Evolutionary conservation across 208 protist genomes (phyloP).

Genomic region (Strigomonas culicis): DNA sequence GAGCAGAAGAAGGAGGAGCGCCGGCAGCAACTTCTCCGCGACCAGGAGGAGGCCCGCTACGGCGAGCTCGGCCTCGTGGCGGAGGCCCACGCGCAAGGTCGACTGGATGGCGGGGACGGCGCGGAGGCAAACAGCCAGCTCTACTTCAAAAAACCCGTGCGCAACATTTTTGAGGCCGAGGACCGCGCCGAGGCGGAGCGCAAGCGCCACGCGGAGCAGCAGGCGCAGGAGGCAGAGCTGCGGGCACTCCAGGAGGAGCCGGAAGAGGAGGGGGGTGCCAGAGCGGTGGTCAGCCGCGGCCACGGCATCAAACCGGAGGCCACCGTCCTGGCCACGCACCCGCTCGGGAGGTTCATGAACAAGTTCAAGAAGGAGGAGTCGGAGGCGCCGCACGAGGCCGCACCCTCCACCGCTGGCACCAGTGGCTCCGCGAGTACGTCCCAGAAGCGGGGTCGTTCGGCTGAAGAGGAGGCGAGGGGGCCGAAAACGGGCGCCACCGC

Average conservation of each 20-base stretch:
- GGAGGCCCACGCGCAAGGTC: no score
- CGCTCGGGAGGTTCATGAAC: slow-evolving; percentile 16
- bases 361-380: slow-evolving; percentile 32
- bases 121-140: neutral
- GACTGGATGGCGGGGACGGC: no score
- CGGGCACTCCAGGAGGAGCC: neutral
- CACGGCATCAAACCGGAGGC: neutral
- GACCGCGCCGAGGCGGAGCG: slow-evolving; percentile 9
- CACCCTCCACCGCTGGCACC: neutral
- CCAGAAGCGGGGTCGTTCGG: no score
- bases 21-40: slow-evolving; percentile 40
- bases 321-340: neutral
- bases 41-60: slow-evolving; percentile 80
- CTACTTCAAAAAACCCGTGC: slow-evolving; percentile 18
- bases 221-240: slow-evolving; percentile 11
- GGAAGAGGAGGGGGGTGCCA: neutral
- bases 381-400: neutral
- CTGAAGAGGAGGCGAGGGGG: slow-evolving; percentile 12
- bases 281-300: neutral
- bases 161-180: slow-evolving; percentile 62
- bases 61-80: slow-evolving; percentile 64
- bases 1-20: slow-evolving; percentile 36
- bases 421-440: no score
- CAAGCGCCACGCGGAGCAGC: slow-evolving; percentile 6
- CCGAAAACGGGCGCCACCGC: neutral